Evolutionary conservation across 441 rosid species (phyloP).

Genomic region (Macaranga tanarius): DNA sequence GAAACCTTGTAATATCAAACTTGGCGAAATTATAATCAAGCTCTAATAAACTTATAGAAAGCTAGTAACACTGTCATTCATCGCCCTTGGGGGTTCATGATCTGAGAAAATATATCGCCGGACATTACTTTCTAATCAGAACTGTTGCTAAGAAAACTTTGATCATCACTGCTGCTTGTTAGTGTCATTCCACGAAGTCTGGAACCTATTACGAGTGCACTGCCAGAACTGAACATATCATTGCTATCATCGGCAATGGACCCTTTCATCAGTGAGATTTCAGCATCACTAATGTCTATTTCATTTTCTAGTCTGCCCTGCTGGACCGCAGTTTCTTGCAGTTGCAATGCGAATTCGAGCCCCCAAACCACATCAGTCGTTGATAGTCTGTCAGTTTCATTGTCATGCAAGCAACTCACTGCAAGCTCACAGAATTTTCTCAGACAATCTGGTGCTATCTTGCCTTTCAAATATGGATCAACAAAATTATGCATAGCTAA

Average conservation of each 20-base stretch:
- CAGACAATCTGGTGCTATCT: slow-evolving; percentile 36
- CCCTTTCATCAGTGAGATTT: neutral
- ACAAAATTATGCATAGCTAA: no score
- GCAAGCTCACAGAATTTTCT: slow-evolving; percentile 43
- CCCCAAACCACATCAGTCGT: slow-evolving; percentile 53
- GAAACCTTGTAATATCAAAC: no score
- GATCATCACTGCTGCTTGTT: neutral
- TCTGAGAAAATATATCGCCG: slow-evolving; percentile 14
- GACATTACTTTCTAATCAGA: slow-evolving; percentile 1
- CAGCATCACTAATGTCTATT: neutral
- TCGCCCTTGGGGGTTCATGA: slow-evolving; percentile 18
- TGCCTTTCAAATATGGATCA: slow-evolving; percentile 38
- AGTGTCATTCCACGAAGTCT: slow-evolving; percentile 15
- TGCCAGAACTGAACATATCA: slow-evolving; percentile 12
- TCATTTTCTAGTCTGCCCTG: neutral
- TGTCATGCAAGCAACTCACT: slow-evolving; percentile 43
- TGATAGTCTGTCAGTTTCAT: slow-evolving; percentile 38
- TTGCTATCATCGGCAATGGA: neutral
- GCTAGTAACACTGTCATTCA: neutral
- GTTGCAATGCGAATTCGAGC: slow-evolving; percentile 53
- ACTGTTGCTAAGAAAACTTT: neutral
- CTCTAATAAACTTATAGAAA: neutral
- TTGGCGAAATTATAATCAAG: no score
- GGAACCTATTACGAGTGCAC: slow-evolving; percentile 8
- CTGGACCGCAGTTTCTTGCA: slow-evolving; percentile 28